phyloP scores from a whole-genome alignment of 2,329 filamentous ascomycete genomes.

The Diaporthe citrichinensis region DNA sequence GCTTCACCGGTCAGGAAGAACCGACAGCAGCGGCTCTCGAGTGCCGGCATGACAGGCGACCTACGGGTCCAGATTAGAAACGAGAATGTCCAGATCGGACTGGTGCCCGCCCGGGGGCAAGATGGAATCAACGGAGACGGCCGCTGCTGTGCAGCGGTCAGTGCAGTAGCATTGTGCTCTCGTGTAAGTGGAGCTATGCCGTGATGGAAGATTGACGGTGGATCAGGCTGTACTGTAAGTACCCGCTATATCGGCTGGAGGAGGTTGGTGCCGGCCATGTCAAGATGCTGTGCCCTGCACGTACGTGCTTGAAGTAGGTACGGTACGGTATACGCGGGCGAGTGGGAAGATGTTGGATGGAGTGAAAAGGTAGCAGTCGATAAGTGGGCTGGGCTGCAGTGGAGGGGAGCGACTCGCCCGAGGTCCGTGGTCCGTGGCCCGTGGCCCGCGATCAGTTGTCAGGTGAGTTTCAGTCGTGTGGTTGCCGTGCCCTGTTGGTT shows the following conservation, averaged over 20 bases:
- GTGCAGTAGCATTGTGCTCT: slow-evolving; percentile 8
- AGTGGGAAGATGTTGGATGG: not conserved
- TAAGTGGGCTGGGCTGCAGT: not conserved
- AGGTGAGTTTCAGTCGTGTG: not conserved
- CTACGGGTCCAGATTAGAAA: slow-evolving; percentile 11
- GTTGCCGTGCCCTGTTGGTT: slow-evolving; percentile 5
- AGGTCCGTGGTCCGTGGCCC: not conserved
- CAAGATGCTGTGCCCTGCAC: slow-evolving; percentile 2
- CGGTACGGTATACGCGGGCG: not conserved
- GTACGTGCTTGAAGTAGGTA: not conserved
- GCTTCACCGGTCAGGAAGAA: slow-evolving; percentile 19
- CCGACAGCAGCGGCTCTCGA: slow-evolving; percentile 19
- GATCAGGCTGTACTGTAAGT: slow-evolving; percentile 13
- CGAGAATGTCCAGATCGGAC: slow-evolving; percentile 17
- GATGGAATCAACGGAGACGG: not conserved
- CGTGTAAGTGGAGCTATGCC: not conserved
- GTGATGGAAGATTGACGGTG: not conserved
- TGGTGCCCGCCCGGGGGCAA: not conserved
- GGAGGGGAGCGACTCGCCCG: not conserved
- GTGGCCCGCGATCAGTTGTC: not conserved
- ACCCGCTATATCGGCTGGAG: slow-evolving; percentile 1
- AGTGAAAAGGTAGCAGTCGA: not conserved
- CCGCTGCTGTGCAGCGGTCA: slow-evolving; percentile 13
- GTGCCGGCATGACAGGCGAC: slow-evolving; percentile 25
- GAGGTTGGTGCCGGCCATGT: not conserved